Percentiles rank a stretch among this genome's conserved stretches.
phyloP scores from a whole-genome alignment of 257 asterid genomes.

The Dorcoceras hygrometricum region DNA sequence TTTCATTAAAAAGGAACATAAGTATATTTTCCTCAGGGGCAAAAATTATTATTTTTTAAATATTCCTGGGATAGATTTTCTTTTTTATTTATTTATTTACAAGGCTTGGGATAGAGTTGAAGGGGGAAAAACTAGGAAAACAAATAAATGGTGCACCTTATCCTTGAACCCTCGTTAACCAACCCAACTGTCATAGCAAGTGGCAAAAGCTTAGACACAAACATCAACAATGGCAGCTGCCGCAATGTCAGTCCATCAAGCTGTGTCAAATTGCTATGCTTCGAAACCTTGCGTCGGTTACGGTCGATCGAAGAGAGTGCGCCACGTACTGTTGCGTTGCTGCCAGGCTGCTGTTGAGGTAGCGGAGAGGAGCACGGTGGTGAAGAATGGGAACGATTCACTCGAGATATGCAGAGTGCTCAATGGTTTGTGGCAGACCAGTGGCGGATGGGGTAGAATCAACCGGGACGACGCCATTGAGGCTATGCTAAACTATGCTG shows the following conservation, averaged over 20 bases:
- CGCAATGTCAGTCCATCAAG: constrained; percentile 37
- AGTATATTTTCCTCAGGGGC: too few relatives aligned
- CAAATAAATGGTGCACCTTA: too few relatives aligned
- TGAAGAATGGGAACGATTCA: constrained; percentile 68
- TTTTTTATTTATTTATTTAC: too few relatives aligned
- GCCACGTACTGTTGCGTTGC: constrained; percentile 41
- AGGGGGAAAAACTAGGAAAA: too few relatives aligned
- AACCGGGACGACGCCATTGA: constrained; percentile 88
- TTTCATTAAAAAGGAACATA: too few relatives aligned
- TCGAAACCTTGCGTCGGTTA: constrained; percentile 22
- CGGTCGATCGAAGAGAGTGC: constrained; percentile 22
- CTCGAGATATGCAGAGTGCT: constrained; percentile 86
- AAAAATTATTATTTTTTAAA: too few relatives aligned
- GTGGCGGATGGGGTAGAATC: constrained; percentile 97
- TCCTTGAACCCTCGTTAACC: not conserved
- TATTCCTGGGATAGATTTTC: too few relatives aligned
- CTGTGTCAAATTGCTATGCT: constrained; percentile 22
- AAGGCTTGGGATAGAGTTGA: too few relatives aligned
- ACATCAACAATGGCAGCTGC: constrained; percentile 30
- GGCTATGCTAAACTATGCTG: constrained; percentile 85
- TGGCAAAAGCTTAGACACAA: not conserved
- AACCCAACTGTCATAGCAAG: constrained; percentile 12
- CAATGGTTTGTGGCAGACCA: constrained; percentile 96
- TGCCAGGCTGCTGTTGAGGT: constrained; percentile 47
- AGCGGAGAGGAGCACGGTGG: constrained; percentile 38